Percentiles rank a stretch among this genome's conserved stretches.
Evolutionary conservation across 2,329 filamentous ascomycete genomes (phyloP).

Genomic region (Cytospora piceae): DNA sequence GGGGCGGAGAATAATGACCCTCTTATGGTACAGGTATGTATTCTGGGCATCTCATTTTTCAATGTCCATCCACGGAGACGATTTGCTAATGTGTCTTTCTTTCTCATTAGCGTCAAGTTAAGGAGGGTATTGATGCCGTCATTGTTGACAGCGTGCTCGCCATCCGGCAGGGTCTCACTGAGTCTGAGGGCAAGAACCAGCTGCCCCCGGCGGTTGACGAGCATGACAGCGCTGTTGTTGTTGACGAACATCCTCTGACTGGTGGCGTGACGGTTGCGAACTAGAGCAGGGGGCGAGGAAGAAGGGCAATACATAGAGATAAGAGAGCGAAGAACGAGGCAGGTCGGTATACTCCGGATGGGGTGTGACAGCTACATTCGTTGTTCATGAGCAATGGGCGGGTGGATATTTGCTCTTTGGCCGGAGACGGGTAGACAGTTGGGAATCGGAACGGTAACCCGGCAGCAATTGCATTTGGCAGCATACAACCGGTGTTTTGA

Average conservation of each 20-base stretch:
- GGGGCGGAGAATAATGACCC: conserved; percentile 89
- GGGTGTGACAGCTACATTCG: conserved; percentile 6
- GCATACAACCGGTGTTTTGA: neutral
- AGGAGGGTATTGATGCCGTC: conserved; percentile 94
- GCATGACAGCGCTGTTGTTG: conserved; percentile 7
- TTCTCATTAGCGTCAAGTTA: conserved; percentile 74
- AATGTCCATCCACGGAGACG: neutral
- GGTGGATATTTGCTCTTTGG: neutral
- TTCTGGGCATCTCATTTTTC: neutral
- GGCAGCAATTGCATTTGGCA: neutral
- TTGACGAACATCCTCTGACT: conserved; percentile 6
- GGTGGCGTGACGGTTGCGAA: conserved; percentile 24
- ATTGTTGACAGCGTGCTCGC: conserved; percentile 95
- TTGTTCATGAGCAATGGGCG: neutral
- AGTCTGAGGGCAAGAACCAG: conserved; percentile 33
- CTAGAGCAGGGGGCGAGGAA: neutral
- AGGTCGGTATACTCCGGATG: too few species aligned
- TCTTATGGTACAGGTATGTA: conserved; percentile 77
- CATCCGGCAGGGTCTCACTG: conserved; percentile 85
- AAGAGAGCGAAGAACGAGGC: conserved; percentile 2
- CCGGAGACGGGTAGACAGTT: neutral
- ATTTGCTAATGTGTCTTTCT: conserved; percentile 2
- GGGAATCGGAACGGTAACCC: neutral
- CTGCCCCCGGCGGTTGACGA: conserved; percentile 10
- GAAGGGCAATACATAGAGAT: conserved; percentile 1